A percentile compares a stretch with the other conserved stretches of the same genome.
Conservation (phyloP, 2,329 filamentous ascomycete species). For the Plectosphaerella cucumerina region DNA sequence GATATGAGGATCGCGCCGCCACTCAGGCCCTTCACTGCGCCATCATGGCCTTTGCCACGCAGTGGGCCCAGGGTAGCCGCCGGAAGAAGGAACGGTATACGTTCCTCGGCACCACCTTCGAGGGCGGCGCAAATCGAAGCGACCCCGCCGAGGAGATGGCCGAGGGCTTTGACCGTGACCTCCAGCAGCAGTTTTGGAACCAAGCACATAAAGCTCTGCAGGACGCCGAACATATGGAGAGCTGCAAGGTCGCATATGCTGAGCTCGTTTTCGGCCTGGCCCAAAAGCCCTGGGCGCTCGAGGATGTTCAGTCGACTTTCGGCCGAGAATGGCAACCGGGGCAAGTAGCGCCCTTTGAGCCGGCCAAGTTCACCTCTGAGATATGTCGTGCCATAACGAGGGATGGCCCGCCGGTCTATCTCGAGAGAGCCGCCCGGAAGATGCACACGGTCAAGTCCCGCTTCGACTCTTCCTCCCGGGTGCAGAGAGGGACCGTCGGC, state of each 20-base stretch:
- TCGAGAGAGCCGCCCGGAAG: slow-evolving; percentile 33
- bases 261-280: slow-evolving; percentile 34
- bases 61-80: slow-evolving; percentile 39
- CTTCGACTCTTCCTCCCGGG: slow-evolving; percentile 18
- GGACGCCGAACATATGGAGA: slow-evolving; percentile 28
- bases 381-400: slow-evolving; percentile 13
- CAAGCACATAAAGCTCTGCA: slow-evolving; percentile 30
- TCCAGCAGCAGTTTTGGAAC: slow-evolving; percentile 33
- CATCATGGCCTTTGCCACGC: slow-evolving; percentile 49
- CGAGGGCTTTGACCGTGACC: slow-evolving; percentile 30
- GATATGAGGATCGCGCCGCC: slow-evolving; percentile 35
- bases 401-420: slow-evolving; percentile 26
- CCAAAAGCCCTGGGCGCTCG: slow-evolving; percentile 21
- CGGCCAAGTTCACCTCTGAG: neutral
- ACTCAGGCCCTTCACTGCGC: slow-evolving; percentile 41
- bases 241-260: slow-evolving; percentile 30
- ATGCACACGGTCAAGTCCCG: slow-evolving; percentile 31
- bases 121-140: neutral
- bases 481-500: neutral
- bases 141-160: slow-evolving; percentile 7
- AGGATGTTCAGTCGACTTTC: neutral
- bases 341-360: neutral
- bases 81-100: slow-evolving; percentile 16
- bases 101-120: neutral
- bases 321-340: neutral